Evolutionary conservation across 345 rosid species (phyloP).

Genomic region (Eucalyptus cloeziana): DNA sequence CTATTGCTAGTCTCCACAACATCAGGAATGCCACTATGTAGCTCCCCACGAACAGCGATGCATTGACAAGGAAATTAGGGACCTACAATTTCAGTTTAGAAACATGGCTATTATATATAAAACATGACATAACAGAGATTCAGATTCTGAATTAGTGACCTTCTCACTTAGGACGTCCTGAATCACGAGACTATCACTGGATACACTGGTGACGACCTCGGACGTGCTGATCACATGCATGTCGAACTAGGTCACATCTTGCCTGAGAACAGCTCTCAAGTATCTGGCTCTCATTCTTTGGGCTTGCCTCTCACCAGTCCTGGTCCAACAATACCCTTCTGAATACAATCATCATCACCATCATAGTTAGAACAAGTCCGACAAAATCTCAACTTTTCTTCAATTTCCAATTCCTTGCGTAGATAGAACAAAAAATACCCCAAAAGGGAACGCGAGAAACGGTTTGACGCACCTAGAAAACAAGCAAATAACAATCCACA

Average conservation of each 20-base stretch:
- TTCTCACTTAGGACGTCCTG: conserved; percentile 83
- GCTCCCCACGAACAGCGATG: conserved; percentile 46
- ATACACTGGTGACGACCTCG: conserved; percentile 70
- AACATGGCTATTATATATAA: background rate
- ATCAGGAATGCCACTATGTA: conserved; percentile 48
- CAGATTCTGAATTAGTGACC: conserved; percentile 8
- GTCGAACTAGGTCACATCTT: conserved; percentile 83
- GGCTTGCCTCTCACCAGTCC: conserved; percentile 87
- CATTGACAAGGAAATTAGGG: conserved; percentile 68
- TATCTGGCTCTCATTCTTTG: conserved; percentile 70
- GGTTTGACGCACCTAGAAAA: conserved; percentile 45
- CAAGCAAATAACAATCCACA: conserved; percentile 61
- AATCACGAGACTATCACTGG: conserved; percentile 64
- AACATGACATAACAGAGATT: background rate
- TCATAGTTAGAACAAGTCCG: background rate
- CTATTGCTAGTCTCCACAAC: conserved; percentile 75
- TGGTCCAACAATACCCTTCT: conserved; percentile 89
- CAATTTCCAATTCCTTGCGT: background rate
- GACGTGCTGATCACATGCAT: conserved; percentile 64
- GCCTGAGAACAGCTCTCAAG: conserved; percentile 69
- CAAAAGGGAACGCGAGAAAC: background rate
- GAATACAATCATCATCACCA: background rate
- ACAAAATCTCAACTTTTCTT: background rate
- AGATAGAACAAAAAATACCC: background rate
- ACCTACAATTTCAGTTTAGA: conserved; percentile 19